These are phyloP conservation scores for Fusarium circinatum DNA, from an alignment of 2,329 filamentous ascomycete genomes.

Conservation along the genomic window DNA sequence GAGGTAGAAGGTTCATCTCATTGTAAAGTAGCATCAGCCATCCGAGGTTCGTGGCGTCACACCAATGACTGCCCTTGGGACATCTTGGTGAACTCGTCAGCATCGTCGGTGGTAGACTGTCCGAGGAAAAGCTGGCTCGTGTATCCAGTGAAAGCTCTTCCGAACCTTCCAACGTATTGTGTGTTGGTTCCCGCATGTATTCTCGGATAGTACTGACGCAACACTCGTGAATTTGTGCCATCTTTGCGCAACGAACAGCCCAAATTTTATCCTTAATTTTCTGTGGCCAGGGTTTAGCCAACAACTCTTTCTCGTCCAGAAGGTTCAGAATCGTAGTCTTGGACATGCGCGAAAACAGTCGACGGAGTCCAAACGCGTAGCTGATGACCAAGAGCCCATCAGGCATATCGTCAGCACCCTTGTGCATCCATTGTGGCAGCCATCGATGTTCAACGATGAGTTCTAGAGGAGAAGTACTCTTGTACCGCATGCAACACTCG, in stretches of 20 bases:
- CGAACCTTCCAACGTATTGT: slow-evolving; percentile 21
- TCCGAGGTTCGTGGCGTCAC: slow-evolving; percentile 63
- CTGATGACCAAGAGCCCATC: slow-evolving; percentile 63
- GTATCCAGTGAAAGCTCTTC: slow-evolving; percentile 37
- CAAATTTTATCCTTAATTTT: slow-evolving; percentile 60
- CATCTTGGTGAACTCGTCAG: slow-evolving; percentile 58
- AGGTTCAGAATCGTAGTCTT: slow-evolving; percentile 61
- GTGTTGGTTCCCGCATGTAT: slow-evolving; percentile 52
- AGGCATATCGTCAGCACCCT: slow-evolving; percentile 58
- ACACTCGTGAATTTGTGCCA: slow-evolving; percentile 60
- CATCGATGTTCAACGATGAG: slow-evolving; percentile 61
- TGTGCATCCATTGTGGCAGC: slow-evolving; percentile 63
- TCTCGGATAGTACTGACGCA: slow-evolving; percentile 58
- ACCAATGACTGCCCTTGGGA: slow-evolving; percentile 60
- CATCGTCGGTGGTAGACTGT: slow-evolving; percentile 28
- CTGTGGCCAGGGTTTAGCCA: slow-evolving; percentile 58
- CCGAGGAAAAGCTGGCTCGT: slow-evolving; percentile 31
- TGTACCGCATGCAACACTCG: slow-evolving; percentile 61
- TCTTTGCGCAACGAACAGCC: slow-evolving; percentile 59
- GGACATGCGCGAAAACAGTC: slow-evolving; percentile 61
- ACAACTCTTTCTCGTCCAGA: slow-evolving; percentile 55
- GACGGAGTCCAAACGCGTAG: slow-evolving; percentile 61
- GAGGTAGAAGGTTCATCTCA: slow-evolving; percentile 57
- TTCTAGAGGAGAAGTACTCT: slow-evolving; percentile 62
- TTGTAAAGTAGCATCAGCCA: slow-evolving; percentile 64